Percentiles rank a stretch among this genome's conserved stretches.
Evolutionary conservation across 2,329 filamentous ascomycete species (phyloP).

Genomic region (Aspergillus novofumigatus): DNA sequence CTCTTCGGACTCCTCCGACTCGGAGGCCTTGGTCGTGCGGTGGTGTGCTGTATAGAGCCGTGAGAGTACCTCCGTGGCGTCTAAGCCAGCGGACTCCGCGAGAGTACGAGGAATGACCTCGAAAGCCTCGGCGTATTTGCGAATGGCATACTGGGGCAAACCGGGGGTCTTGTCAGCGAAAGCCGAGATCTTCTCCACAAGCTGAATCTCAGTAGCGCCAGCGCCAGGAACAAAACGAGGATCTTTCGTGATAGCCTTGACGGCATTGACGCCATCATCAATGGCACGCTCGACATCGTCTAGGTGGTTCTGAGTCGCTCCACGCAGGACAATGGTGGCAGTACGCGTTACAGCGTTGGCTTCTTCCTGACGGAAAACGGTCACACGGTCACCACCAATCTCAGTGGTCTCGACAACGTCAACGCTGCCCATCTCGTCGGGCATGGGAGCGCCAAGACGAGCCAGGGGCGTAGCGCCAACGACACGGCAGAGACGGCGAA

Average conservation of each 20-base stretch:
- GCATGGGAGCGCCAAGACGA: constrained; percentile 93
- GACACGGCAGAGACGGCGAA: constrained; percentile 89
- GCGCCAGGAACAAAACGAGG: constrained; percentile 87
- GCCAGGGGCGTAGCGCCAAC: constrained; percentile 96
- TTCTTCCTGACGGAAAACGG: constrained; percentile 90
- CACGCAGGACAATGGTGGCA: constrained; percentile 87
- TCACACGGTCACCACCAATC: constrained; percentile 96
- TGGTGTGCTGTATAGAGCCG: constrained; percentile 90
- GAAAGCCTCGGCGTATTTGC: constrained; percentile 95
- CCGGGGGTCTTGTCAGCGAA: constrained; percentile 91
- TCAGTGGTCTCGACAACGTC: constrained; percentile 96
- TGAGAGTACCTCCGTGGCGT: constrained; percentile 94
- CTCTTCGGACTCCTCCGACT: constrained; percentile 28
- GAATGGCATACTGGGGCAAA: constrained; percentile 91
- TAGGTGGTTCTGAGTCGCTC: constrained; percentile 95
- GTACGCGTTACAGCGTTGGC: constrained; percentile 79
- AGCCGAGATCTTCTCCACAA: constrained; percentile 85
- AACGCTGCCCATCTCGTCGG: constrained; percentile 96
- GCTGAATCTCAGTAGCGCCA: constrained; percentile 88
- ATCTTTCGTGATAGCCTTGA: constrained; percentile 97
- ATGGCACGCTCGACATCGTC: constrained; percentile 96
- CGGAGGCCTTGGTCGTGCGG: constrained; percentile 32
- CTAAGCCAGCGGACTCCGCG: constrained; percentile 89
- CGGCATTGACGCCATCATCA: constrained; percentile 95
- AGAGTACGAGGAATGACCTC: constrained; percentile 93